Evolutionary conservation across 164 flowering plant species (phyloP), one percentile per base, ranked within the genome.

Genomic region (Platanus orientalis): DNA sequence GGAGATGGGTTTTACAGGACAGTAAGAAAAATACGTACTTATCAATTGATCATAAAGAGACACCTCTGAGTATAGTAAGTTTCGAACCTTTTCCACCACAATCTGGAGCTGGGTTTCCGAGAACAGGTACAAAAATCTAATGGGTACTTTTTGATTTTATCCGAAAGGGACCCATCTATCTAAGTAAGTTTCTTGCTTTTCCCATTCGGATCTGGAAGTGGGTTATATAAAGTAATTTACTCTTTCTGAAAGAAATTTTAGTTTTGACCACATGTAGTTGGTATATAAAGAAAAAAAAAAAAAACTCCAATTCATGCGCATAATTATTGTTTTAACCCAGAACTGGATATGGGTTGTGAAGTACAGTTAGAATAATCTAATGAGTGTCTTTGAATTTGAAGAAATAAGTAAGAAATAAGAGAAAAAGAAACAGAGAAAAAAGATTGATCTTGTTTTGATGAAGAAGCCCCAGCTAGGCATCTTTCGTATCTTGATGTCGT

Each of bases 401-500:
- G 7, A 50, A 52, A 17, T 34, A 65, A 59, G 48, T 7, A 51
- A 54, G 64, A 60, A 24, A 29, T 23, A 12, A 62, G 3, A 7
- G 21, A 39, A 13, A 53, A 28, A 44, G 28, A 24, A 10, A 65
- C n/a, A n/a, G n/a, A n/a, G n/a, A n/a, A n/a, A 34, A 30, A 26
- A 65, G 34, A 40, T 51, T 45, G 49, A 45, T 45, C 49, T 45
- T 45, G 49, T 61, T 57, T 53, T 67, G 49, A 20, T 60, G 66
- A 36, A 44, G 61, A 52, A 68, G 62, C 42, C 59, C 61, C 50
- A 44, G 23, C 58, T 62, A 48, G 57, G 53, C 64, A 69, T 68
- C 66, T 60, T 57, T 60, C 54, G 58, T 63, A 69, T 72, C 60
- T 62, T 67, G 63, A 60, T 64, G 67, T 71, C 63, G 69, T 68